phyloP scores from a whole-genome alignment of 2,329 filamentous ascomycete genomes.

The Lasiodiplodia sp. region DNA sequence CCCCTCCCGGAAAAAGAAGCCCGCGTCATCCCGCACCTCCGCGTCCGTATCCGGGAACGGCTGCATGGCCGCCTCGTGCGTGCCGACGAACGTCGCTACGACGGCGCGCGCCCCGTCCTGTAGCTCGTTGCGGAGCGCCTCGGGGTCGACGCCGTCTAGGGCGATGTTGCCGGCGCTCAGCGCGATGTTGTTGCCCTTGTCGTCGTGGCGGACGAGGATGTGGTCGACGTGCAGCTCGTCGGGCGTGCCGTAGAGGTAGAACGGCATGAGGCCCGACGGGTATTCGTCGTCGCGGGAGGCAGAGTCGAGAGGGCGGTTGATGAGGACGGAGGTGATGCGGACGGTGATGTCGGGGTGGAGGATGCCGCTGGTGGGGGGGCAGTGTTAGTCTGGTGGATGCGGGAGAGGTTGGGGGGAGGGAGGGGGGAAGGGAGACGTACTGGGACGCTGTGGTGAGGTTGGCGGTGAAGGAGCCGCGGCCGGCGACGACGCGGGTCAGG shows the following conservation, averaged over 20 bases:
- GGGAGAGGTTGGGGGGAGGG: neutral
- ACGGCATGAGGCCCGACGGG: conserved; percentile 50
- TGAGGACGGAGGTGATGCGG: conserved; percentile 31
- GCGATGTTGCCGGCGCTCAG: conserved; percentile 38
- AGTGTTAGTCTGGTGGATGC: neutral
- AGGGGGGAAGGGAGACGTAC: neutral
- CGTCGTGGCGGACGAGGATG: conserved; percentile 45
- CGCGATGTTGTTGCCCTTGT: conserved; percentile 46
- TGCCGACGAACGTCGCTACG: conserved; percentile 43
- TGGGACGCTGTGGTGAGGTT: neutral
- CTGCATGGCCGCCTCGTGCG: conserved; percentile 50
- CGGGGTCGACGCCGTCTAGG: neutral
- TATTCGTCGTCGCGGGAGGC: conserved; percentile 45
- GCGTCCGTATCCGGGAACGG: conserved; percentile 43
- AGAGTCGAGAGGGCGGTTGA: conserved; percentile 47
- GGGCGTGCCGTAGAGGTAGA: conserved; percentile 52
- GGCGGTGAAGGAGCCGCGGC: neutral
- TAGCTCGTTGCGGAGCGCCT: neutral
- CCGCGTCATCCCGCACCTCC: conserved; percentile 7
- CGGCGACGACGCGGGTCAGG: conserved; percentile 36
- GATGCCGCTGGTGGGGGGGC: neutral
- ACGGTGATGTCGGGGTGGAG: conserved; percentile 42
- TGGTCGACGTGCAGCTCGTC: conserved; percentile 51
- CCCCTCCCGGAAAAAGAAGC: neutral
- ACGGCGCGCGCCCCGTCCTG: conserved; percentile 13